Evolutionary conservation across 2,329 filamentous ascomycete species (phyloP).

Genomic region (Claviceps sp.): DNA sequence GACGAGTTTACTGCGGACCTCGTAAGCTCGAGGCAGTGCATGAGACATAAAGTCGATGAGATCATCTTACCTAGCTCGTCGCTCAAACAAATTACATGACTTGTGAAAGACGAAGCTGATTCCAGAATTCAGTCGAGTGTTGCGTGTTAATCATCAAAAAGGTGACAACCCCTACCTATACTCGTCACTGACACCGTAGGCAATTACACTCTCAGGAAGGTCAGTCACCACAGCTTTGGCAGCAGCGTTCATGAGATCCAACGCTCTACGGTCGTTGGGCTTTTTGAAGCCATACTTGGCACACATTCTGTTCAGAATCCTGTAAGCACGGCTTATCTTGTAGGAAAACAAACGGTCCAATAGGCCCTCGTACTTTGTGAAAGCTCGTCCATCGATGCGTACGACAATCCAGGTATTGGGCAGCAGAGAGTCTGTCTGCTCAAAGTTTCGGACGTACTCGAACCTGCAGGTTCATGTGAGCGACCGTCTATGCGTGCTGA

Average conservation of each 20-base stretch:
- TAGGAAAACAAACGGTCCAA: too few species aligned
- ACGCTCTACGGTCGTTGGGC: conserved; percentile 76
- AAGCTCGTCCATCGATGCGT: conserved; percentile 83
- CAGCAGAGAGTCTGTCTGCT: conserved; percentile 66
- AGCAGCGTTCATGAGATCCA: conserved; percentile 89
- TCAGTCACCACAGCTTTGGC: conserved; percentile 76
- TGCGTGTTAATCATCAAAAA: neutral
- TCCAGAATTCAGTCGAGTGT: conserved; percentile 4
- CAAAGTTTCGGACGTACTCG: conserved; percentile 86
- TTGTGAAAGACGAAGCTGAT: conserved; percentile 79
- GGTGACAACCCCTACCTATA: conserved; percentile 47
- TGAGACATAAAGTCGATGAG: neutral
- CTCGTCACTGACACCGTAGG: conserved; percentile 91
- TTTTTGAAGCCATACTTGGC: conserved; percentile 76
- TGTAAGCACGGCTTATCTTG: conserved; percentile 5
- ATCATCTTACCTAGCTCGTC: conserved; percentile 53
- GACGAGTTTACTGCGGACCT: conserved; percentile 58
- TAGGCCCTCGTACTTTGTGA: conserved; percentile 60
- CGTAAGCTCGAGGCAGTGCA: neutral
- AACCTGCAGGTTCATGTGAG: conserved; percentile 41
- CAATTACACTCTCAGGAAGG: conserved; percentile 71
- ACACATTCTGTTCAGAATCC: conserved; percentile 47
- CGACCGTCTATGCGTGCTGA: neutral
- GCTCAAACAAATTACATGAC: conserved; percentile 68
- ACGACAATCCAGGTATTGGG: conserved; percentile 94